Conservation (phyloP, 2,329 filamentous ascomycete species). For the Penicillium italicum region DNA sequence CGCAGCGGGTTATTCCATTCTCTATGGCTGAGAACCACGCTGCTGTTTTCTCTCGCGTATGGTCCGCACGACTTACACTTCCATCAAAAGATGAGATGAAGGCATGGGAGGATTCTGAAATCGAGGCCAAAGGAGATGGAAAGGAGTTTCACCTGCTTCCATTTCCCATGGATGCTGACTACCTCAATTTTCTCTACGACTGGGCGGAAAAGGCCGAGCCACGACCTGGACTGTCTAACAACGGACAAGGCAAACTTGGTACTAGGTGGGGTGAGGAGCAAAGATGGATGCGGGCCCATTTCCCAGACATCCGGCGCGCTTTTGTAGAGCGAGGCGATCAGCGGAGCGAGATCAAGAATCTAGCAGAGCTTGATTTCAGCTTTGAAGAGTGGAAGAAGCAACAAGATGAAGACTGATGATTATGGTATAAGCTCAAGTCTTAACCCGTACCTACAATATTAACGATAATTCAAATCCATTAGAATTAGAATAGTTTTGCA, state of each 20-base stretch:
- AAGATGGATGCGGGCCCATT: slow-evolving; percentile 68
- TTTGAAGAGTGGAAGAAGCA: slow-evolving; percentile 45
- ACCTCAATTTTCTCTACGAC: slow-evolving; percentile 43
- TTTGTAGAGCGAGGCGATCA: slow-evolving; percentile 64
- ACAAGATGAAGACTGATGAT: slow-evolving; percentile 10
- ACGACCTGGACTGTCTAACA: slow-evolving; percentile 41
- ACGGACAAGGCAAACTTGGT: slow-evolving; percentile 60
- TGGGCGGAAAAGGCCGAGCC: slow-evolving; percentile 40
- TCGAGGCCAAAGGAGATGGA: slow-evolving; percentile 46
- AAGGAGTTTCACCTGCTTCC: slow-evolving; percentile 54
- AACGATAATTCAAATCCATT: background rate
- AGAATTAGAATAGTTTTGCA: background rate
- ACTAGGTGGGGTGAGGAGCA: slow-evolving; percentile 68
- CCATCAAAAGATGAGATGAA: slow-evolving; percentile 64
- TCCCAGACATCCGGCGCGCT: slow-evolving; percentile 65
- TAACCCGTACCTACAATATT: background rate
- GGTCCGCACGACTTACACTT: slow-evolving; percentile 65
- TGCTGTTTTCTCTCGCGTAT: slow-evolving; percentile 71
- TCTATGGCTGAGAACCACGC: slow-evolving; percentile 74
- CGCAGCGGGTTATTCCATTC: slow-evolving; percentile 85
- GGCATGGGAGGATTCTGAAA: slow-evolving; percentile 57
- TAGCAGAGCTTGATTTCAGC: slow-evolving; percentile 70
- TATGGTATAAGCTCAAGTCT: background rate
- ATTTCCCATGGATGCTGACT: slow-evolving; percentile 48
- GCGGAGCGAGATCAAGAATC: slow-evolving; percentile 54